Base-by-base conservation (phyloP, 2,329 filamentous ascomycete species). In the Dactylellina leptospora region DNA sequence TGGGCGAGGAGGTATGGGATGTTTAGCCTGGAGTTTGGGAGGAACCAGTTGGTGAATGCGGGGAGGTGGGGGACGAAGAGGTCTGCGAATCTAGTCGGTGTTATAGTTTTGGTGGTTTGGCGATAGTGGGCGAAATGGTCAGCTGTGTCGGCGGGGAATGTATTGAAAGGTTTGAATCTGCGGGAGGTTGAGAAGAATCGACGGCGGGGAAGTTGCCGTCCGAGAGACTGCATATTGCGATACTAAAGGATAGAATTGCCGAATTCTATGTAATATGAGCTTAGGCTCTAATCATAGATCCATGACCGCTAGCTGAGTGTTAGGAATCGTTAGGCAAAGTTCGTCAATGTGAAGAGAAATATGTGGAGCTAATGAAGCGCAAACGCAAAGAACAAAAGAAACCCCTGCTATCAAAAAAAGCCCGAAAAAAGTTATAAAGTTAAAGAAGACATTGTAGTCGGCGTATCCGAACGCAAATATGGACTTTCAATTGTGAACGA, bases 41-140 rank as follows among this genome's bases (percentile, higher is more conserved):
- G 36, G 59, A 72, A 64, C 53, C 51, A 60, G 38, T 23, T 64
- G 22, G 44, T 30, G 45, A 72, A 64, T 13, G 59, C 68, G n/a
- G 68, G 68, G 23, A 63, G 27, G 20, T 42, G 53, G 6, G 28
- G 20, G 22, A 33, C 10, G 53, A 63, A 53, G 33, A 33, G 11
- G 23, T 48, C 13, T n/a, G 30, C 10, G 58, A 71, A 53, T 51
- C 56, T 71, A 33, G 44, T 27, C 6, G 66, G 58, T 8, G 6
- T 23, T 27, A 18, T 33, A 40, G 36, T 16, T n/a, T 23, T 36
- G n/a, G 13, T 58, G 3, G 10, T 30, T 4, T 51, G 48, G 13
- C 28, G 25, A 13, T 28, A 36, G 20, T 48, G 25, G 6, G 64
- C 50, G 42, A 71, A 62, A n/a, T 40, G 33, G 9, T 11, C 2